A percentile compares a stretch with the other conserved stretches of the same genome.
Evolutionary conservation across 371 early-diverging fungal genomes (phyloP).

Genomic region (Fennellomyces sp.): DNA sequence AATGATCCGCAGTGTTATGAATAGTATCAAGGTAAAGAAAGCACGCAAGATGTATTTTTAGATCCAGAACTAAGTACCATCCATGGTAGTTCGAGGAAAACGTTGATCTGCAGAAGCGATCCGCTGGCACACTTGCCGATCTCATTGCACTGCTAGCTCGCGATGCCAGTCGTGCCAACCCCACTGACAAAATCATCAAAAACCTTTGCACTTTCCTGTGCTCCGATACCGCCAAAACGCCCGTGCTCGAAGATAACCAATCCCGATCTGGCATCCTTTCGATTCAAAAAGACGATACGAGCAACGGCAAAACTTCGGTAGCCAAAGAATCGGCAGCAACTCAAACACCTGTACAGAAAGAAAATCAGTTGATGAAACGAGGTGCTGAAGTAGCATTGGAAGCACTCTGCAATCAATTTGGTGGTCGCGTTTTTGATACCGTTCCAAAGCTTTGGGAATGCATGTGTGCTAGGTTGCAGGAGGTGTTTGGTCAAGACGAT

Average conservation of each 20-base stretch:
- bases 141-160: conserved; percentile 60
- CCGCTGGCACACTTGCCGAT: conserved; percentile 60
- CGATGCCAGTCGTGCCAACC: conserved; percentile 44
- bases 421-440: conserved; percentile 62
- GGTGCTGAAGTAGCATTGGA: conserved; percentile 82
- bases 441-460: conserved; percentile 87
- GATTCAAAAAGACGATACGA: conserved; percentile 50
- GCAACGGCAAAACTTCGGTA: conserved; percentile 13
- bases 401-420: conserved; percentile 76
- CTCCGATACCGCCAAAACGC: conserved; percentile 76
- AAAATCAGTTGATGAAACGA: conserved; percentile 71
- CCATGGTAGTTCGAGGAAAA: conserved; percentile 64
- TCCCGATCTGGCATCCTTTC: conserved; percentile 67
- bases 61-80: too few species aligned
- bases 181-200: conserved; percentile 86
- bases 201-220: conserved; percentile 89
- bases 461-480: conserved; percentile 53
- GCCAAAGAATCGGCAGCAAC: conserved; percentile 45
- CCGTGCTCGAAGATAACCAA: conserved; percentile 64
- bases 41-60: too few species aligned
- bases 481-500: conserved; percentile 25
- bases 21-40: conserved; percentile 69
- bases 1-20: conserved; percentile 88
- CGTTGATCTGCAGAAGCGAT: conserved; percentile 66
- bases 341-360: conserved; percentile 44